A percentile compares a stretch with the other conserved stretches of the same genome.
phyloP scores from a whole-genome alignment of 78 protist genomes.

The Chrysochromulina parva region DNA sequence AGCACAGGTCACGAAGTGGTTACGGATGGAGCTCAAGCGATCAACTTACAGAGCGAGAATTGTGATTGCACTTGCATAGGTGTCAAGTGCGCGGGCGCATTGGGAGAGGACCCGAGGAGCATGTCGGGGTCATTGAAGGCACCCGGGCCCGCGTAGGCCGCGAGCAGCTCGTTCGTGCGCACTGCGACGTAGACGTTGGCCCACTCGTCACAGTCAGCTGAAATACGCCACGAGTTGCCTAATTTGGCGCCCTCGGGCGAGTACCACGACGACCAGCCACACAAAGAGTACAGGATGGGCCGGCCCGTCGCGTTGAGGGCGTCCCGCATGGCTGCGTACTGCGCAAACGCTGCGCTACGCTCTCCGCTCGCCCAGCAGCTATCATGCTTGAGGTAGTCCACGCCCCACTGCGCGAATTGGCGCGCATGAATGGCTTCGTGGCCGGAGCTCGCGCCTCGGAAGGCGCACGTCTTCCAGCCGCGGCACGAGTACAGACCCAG shows the following conservation, averaged over 20 bases:
- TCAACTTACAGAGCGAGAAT: background rate
- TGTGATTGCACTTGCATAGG: conserved; percentile 20
- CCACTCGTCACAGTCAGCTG: conserved; percentile 26
- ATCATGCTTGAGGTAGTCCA: conserved; percentile 31
- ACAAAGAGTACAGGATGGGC: background rate
- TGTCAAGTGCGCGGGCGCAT: background rate
- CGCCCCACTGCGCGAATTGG: background rate
- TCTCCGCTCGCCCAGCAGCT: background rate
- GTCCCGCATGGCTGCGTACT: conserved; percentile 25
- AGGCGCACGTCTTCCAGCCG: conserved; percentile 19
- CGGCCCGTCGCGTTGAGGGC: conserved; percentile 33
- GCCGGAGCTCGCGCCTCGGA: background rate
- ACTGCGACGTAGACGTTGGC: conserved; percentile 19
- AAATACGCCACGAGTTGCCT: conserved; percentile 19
- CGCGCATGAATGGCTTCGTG: background rate
- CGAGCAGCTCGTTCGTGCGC: conserved; percentile 9
- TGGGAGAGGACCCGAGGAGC: conserved; percentile 3
- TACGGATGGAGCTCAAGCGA: too few relatives aligned
- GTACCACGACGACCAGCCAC: conserved; percentile 37
- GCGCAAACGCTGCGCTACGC: background rate
- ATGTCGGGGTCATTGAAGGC: conserved; percentile 35
- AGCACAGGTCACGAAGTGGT: too few relatives aligned
- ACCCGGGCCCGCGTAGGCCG: conserved; percentile 17
- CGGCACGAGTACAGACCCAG: conserved; percentile 27
- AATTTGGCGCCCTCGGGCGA: background rate